Conservation (phyloP, 768 basidiomycete genomes). For the Chlorophyllum brunneum region DNA sequence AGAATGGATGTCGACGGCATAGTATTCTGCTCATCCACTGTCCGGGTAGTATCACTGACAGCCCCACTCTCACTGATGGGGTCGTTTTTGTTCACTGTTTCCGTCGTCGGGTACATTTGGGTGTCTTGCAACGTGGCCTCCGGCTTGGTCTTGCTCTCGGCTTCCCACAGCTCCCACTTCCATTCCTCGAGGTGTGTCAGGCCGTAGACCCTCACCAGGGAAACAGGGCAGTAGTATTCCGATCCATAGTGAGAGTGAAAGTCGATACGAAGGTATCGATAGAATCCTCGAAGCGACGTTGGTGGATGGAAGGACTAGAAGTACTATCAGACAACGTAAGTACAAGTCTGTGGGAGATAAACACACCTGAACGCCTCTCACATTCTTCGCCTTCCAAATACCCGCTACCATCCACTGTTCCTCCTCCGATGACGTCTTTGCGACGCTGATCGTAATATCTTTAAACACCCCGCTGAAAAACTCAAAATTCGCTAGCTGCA, state of each 20-base stretch:
- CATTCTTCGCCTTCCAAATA: constrained; percentile 81
- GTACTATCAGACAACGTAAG: not conserved
- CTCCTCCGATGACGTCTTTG: constrained; percentile 69
- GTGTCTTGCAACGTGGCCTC: constrained; percentile 31
- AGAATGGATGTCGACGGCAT: not conserved
- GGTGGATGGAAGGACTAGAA: constrained; percentile 74
- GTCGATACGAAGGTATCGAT: constrained; percentile 91
- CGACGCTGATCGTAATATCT: constrained; percentile 82
- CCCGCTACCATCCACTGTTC: constrained; percentile 74
- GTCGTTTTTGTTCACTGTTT: not conserved
- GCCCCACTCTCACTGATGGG: not conserved
- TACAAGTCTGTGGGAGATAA: constrained; percentile 21
- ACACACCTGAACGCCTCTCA: constrained; percentile 82
- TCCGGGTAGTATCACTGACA: not conserved
- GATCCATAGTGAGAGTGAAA: constrained; percentile 91
- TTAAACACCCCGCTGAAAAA: constrained; percentile 97
- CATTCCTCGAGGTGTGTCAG: constrained; percentile 95
- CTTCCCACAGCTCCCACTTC: constrained; percentile 87
- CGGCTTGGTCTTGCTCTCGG: constrained; percentile 52
- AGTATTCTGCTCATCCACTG: not conserved
- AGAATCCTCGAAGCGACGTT: constrained; percentile 74
- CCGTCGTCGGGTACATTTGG: constrained; percentile 6
- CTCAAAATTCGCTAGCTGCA: constrained; percentile 95
- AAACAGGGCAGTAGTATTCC: constrained; percentile 96
- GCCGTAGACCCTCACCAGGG: constrained; percentile 89